These are phyloP conservation scores for Penstemon eatonii DNA, from an alignment of 257 asterid genomes.

Conservation along the genomic window DNA sequence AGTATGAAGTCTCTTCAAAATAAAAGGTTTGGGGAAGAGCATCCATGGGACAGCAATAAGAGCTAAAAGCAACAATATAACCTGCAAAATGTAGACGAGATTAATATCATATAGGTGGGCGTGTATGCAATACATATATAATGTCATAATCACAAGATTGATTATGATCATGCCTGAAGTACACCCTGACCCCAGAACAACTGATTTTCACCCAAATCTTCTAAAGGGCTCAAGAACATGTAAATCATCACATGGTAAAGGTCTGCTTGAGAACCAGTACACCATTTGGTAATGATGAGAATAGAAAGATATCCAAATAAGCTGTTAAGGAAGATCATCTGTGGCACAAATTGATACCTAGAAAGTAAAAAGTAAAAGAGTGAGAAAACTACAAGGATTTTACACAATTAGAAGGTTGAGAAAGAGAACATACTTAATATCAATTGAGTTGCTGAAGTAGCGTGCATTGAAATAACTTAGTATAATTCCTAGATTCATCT, in stretches of 20 bases:
- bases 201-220: constrained; percentile 77
- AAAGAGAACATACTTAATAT: constrained; percentile 59
- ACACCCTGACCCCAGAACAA: constrained; percentile 87
- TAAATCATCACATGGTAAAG: constrained; percentile 97
- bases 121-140: constrained; percentile 10
- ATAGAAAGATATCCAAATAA: constrained; percentile 93
- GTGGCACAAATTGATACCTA: constrained; percentile 96
- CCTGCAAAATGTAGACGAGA: constrained; percentile 45
- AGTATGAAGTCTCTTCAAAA: constrained; percentile 69
- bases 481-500: constrained; percentile 88
- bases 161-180: constrained; percentile 62
- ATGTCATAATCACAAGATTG: constrained; percentile 20
- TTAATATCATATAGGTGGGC: constrained; percentile 16
- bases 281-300: constrained; percentile 81
- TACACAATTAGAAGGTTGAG: constrained; percentile 12
- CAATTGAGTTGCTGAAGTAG: constrained; percentile 62
- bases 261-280: constrained; percentile 91
- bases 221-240: constrained; percentile 94
- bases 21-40: constrained; percentile 97
- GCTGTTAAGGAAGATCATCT: constrained; percentile 83
- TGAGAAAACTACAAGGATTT: constrained; percentile 29
- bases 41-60: constrained; percentile 95
- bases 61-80: constrained; percentile 71
- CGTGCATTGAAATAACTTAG: constrained; percentile 84
- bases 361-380: constrained; percentile 24